Conservation (phyloP, 441 rosid genomes). For the Jatropha podagrica region DNA sequence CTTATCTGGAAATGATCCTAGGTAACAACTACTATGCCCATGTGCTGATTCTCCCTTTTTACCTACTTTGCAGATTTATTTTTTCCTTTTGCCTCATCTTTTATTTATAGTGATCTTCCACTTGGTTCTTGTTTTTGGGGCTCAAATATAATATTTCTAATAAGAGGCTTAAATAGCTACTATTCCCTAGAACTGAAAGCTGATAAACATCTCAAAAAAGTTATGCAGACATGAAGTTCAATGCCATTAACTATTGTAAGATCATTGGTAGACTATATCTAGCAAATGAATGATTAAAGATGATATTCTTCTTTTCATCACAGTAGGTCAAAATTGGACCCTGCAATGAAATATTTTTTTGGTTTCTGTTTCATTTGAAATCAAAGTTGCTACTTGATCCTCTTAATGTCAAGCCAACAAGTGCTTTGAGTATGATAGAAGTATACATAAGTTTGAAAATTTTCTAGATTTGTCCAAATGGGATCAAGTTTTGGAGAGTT, state of each 20-base stretch:
- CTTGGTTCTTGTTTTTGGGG: not conserved
- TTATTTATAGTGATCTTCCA: not conserved
- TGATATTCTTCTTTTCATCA: not conserved
- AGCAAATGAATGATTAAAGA: not conserved
- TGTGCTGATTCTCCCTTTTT: slow-evolving; percentile 3
- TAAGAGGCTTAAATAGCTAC: not conserved
- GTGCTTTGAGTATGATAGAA: not conserved
- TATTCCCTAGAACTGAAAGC: not conserved
- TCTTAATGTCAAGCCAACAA: not conserved
- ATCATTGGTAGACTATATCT: not conserved
- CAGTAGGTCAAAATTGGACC: not conserved
- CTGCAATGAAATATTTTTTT: not conserved
- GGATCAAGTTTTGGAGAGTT: not conserved
- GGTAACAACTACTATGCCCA: slow-evolving; percentile 36
- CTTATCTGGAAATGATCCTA: slow-evolving; percentile 79
- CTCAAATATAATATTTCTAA: not conserved
- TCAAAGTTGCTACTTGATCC: not conserved
- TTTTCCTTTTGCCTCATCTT: not conserved
- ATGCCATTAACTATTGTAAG: not conserved
- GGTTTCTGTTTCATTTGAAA: not conserved
- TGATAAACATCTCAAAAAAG: not conserved
- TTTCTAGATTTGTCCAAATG: slow-evolving; percentile 7
- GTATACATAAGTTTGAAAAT: not conserved
- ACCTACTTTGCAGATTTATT: no score
- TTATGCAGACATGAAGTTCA: not conserved